Percentiles rank a stretch among this genome's conserved stretches.
Evolutionary conservation across 129 eudicot genomes (phyloP).

Genomic region (Calendula officinalis): DNA sequence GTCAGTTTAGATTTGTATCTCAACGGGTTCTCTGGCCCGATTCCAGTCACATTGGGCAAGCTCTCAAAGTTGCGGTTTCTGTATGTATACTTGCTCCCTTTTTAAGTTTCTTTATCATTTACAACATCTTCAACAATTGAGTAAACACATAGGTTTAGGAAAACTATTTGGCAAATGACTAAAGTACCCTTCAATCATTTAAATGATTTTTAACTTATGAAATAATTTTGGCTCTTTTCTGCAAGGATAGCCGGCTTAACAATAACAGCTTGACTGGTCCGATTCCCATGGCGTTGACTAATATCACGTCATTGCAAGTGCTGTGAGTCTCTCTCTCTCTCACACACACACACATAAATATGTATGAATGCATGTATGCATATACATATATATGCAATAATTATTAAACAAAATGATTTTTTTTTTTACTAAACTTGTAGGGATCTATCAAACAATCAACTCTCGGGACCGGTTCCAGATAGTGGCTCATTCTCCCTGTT

Average conservation of each 20-base stretch:
- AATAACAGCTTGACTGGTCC: constrained; percentile 83
- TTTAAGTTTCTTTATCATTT: constrained; percentile 7
- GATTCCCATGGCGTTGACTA: constrained; percentile 77
- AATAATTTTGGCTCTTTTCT: constrained; percentile 28
- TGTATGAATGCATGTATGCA: background rate
- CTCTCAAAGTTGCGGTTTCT: constrained; percentile 73
- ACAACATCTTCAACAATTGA: background rate
- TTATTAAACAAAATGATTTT: background rate
- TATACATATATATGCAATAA: background rate
- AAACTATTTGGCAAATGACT: constrained; percentile 6
- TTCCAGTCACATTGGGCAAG: constrained; percentile 75
- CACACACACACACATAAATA: background rate
- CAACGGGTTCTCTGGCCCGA: constrained; percentile 76
- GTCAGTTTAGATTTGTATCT: constrained; percentile 89
- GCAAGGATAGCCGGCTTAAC: constrained; percentile 83
- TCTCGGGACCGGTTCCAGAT: constrained; percentile 85
- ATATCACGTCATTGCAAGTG: constrained; percentile 77
- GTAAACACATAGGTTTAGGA: background rate
- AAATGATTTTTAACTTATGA: background rate
- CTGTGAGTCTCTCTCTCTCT: constrained; percentile 50
- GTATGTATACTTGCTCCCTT: constrained; percentile 44
- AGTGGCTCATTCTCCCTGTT: constrained; percentile 87
- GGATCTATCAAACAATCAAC: constrained; percentile 83
- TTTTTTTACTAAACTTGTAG: constrained; percentile 31
- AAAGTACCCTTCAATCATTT: constrained; percentile 9